Evolutionary conservation across 768 basidiomycete species (phyloP).

Genomic region (Pulveroboletus sp.): DNA sequence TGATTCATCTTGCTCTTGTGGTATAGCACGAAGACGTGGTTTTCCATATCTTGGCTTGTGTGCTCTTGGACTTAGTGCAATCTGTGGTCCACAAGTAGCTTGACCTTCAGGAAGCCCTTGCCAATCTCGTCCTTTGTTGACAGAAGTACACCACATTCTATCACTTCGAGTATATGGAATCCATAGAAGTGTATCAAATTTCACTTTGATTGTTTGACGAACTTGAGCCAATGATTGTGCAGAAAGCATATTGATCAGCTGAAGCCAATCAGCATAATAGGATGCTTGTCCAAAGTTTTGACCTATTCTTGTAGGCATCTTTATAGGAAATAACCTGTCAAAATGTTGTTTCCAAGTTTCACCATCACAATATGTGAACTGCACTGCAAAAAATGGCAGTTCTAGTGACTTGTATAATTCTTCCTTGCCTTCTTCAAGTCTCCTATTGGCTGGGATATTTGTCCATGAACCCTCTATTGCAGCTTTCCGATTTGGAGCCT

Average conservation of each 20-base stretch:
- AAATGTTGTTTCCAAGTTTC: background rate
- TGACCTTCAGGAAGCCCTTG: background rate
- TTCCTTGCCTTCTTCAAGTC: background rate
- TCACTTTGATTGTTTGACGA: background rate
- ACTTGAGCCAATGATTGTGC: too few relatives aligned
- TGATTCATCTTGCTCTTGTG: too few relatives aligned
- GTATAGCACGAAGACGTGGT: too few relatives aligned
- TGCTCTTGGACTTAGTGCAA: background rate
- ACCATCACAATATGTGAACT: background rate
- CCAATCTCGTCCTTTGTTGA: background rate
- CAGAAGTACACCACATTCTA: background rate
- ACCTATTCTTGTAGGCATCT: too few relatives aligned
- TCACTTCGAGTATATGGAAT: background rate
- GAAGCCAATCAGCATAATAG: too few relatives aligned
- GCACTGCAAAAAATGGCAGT: constrained; percentile 2
- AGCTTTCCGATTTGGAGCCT: background rate
- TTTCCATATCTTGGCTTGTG: too few relatives aligned
- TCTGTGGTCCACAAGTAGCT: background rate
- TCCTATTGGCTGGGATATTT: background rate
- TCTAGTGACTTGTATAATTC: background rate
- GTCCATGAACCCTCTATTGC: background rate
- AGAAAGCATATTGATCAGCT: too few relatives aligned
- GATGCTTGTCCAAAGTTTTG: too few relatives aligned
- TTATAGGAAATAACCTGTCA: background rate
- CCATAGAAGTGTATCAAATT: background rate